phyloP scores from a whole-genome alignment of 106 monocot genomes.

The Platanthera guangdongensis region DNA sequence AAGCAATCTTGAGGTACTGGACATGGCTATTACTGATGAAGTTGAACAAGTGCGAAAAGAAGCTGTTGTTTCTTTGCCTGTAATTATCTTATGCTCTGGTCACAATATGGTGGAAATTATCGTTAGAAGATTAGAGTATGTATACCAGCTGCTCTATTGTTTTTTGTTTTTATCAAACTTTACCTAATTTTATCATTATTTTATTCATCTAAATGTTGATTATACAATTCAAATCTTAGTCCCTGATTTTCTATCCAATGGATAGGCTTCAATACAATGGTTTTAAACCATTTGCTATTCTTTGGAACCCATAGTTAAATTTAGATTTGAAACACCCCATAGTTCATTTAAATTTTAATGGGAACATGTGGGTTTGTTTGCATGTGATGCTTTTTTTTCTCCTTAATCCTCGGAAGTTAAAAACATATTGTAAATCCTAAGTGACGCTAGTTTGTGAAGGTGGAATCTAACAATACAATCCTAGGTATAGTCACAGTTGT shows the following conservation, averaged over 20 bases:
- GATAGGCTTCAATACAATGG: too few relatives aligned
- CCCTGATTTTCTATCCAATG: background rate
- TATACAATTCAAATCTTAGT: background rate
- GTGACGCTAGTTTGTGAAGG: too few relatives aligned
- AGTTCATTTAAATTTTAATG: too few relatives aligned
- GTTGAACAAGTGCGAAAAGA: conserved; percentile 59
- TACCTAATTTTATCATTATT: background rate
- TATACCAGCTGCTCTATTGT: background rate
- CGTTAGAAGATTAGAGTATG: conserved; percentile 57
- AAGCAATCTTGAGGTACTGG: conserved; percentile 53
- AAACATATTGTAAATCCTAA: too few relatives aligned
- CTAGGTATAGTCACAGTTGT: too few relatives aligned
- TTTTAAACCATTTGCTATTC: too few relatives aligned
- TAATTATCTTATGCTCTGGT: conserved; percentile 68
- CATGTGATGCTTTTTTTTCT: too few relatives aligned
- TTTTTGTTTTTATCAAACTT: background rate
- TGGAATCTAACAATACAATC: too few relatives aligned
- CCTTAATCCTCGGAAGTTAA: too few relatives aligned
- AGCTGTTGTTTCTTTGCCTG: conserved; percentile 59
- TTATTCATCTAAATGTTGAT: background rate
- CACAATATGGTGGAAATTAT: conserved; percentile 25
- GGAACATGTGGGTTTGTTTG: too few relatives aligned
- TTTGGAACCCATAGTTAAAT: too few relatives aligned
- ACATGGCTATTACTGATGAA: conserved; percentile 71
- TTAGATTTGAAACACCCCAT: background rate